Base-by-base conservation (phyloP, 1,284 basidiomycete species). In the Ganoderma multipileum region DNA sequence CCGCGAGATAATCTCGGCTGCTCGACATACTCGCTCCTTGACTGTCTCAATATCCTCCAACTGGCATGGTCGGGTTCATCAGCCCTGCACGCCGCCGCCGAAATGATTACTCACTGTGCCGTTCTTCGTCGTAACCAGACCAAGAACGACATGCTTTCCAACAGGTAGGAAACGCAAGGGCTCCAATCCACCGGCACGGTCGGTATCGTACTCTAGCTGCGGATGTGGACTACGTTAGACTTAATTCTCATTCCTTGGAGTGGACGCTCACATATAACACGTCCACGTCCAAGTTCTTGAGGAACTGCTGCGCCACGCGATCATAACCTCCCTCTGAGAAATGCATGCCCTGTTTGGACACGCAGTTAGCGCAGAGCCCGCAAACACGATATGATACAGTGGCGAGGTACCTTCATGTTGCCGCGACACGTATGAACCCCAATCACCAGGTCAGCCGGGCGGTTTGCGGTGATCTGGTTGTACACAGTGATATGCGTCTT, bases 381-480 rank as follows among this genome's bases (percentile, higher is more conserved):
- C 9, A n/a, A 26, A 28, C 30, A 54, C 33, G 33, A 33, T 14
- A 11, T 23, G 38, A 41, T 63, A 50, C 41, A 41, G 61, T 66
- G 62, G 52, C 55, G 16, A 58, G 72, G 9, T 47, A 86, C 87
- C 81, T 83, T 90, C 83, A 88, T 93, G 81, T 95, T 95, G 23
- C 93, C 92, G 66, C 93, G 86, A 78, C 93, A 95, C 72, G 92
- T 87, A 77, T 95, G 94, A 26, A 95, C 79, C 14, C 90, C 87
- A 55, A 91, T 79, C 42, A 81, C 85, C 79, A 95, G 83, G 79
- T 95, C 92, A 23, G 73, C 73, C 0, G 91, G 91, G 54, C 87
- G 85, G 67, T 82, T 82, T 61, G 83, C 79, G 11, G 92, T 84
- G 71, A 87, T 88, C 60, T 88, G 83, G 79, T 94, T 93, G 82